Percentiles rank a stretch among this genome's conserved stretches.
phyloP scores from a whole-genome alignment of 352 stramenopile genomes.

The Globisporangium parvum region DNA sequence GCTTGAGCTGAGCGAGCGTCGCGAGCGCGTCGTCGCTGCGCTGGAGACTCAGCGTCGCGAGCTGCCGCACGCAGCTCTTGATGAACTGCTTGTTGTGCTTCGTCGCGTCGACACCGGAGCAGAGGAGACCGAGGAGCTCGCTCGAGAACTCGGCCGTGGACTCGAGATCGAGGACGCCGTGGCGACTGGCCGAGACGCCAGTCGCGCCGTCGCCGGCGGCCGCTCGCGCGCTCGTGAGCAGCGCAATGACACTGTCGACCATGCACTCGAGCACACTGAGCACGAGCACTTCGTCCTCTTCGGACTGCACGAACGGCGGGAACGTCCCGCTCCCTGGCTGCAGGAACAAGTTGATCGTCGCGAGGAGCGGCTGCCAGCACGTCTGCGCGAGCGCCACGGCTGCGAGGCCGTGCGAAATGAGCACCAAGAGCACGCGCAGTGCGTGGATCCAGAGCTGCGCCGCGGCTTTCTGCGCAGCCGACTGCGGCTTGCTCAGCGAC shows the following conservation, averaged over 20 bases:
- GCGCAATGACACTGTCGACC: slow-evolving; percentile 57
- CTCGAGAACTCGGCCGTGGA: slow-evolving; percentile 28
- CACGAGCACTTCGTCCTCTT: slow-evolving; percentile 76
- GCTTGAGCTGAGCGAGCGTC: slow-evolving; percentile 33
- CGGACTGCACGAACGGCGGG: slow-evolving; percentile 47
- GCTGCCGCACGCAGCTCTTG: slow-evolving; percentile 68
- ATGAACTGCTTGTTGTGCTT: slow-evolving; percentile 56
- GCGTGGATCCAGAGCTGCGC: slow-evolving; percentile 76
- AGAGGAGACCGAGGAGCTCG: slow-evolving; percentile 52
- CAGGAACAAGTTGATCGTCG: slow-evolving; percentile 60
- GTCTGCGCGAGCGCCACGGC: slow-evolving; percentile 41
- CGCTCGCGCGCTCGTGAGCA: slow-evolving; percentile 31
- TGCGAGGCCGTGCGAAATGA: slow-evolving; percentile 63
- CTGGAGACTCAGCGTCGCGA: slow-evolving; percentile 70
- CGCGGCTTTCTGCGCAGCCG: slow-evolving; percentile 58
- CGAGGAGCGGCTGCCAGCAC: slow-evolving; percentile 51
- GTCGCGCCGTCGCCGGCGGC: slow-evolving; percentile 17
- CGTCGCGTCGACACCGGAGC: slow-evolving; percentile 47
- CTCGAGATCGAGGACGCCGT: slow-evolving; percentile 1
- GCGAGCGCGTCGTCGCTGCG: slow-evolving; percentile 40
- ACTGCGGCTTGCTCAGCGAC: slow-evolving; percentile 30
- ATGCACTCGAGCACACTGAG: slow-evolving; percentile 72
- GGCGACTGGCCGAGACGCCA: too few relatives aligned
- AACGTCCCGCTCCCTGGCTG: slow-evolving; percentile 44
- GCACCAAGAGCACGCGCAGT: slow-evolving; percentile 56